A percentile compares a stretch with the other conserved stretches of the same genome.
These are phyloP conservation scores for Boletus eberwhitei DNA, from an alignment of 768 basidiomycete genomes.

Conservation along the genomic window DNA sequence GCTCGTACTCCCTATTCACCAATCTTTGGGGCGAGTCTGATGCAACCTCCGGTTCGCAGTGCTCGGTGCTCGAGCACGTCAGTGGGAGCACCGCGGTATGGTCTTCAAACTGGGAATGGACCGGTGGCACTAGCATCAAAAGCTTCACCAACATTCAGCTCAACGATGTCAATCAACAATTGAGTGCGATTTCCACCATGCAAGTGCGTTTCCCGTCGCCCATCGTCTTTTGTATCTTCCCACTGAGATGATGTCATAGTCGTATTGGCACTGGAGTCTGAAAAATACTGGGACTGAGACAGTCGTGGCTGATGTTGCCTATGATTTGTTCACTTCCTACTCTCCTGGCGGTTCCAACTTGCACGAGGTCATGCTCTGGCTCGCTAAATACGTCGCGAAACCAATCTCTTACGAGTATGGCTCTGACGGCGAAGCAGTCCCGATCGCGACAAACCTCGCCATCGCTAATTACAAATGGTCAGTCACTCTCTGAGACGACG, in stretches of 20 bases:
- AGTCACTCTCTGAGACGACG: background rate
- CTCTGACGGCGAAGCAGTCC: constrained; percentile 42
- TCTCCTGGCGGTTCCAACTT: constrained; percentile 44
- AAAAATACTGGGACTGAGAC: constrained; percentile 35
- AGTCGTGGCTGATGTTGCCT: constrained; percentile 56
- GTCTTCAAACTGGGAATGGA: constrained; percentile 54
- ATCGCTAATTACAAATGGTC: constrained; percentile 54
- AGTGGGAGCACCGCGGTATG: constrained; percentile 44
- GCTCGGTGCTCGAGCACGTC: constrained; percentile 44
- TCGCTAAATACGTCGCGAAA: constrained; percentile 53
- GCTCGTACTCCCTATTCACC: constrained; percentile 46
- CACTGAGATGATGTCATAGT: constrained; percentile 28
- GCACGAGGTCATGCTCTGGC: constrained; percentile 63
- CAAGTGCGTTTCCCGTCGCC: constrained; percentile 38
- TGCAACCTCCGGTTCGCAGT: constrained; percentile 49
- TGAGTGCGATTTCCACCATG: constrained; percentile 53
- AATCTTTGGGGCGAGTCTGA: constrained; percentile 44
- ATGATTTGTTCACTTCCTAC: constrained; percentile 60
- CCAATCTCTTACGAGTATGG: constrained; percentile 54
- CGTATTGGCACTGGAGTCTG: constrained; percentile 58
- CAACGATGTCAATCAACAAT: constrained; percentile 49
- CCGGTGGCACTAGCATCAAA: constrained; percentile 51
- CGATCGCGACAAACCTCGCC: constrained; percentile 40
- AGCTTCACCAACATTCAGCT: constrained; percentile 59
- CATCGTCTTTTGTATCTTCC: background rate